Percentiles rank a stretch among this genome's conserved stretches.
Evolutionary conservation across 2,329 filamentous ascomycete genomes (phyloP).

Genomic region (Colletotrichum spaethianum): DNA sequence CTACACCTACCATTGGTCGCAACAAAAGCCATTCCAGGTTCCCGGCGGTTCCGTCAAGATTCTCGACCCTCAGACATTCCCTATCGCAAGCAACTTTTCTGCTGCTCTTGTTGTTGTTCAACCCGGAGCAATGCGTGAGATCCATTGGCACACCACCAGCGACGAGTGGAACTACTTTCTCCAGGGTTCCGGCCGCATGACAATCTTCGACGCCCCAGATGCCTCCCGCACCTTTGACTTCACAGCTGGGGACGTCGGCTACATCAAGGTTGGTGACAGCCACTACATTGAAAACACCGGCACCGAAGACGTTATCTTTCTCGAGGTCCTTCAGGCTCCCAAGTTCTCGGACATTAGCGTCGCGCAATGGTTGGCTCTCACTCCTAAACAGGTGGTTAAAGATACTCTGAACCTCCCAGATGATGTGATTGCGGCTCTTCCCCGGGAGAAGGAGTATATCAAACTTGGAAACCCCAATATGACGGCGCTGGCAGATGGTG

Average conservation of each 20-base stretch:
- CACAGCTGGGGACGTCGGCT: slow-evolving; percentile 71
- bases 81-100: slow-evolving; percentile 68
- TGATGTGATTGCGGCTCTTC: slow-evolving; percentile 52
- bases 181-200: slow-evolving; percentile 68
- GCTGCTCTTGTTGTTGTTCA: slow-evolving; percentile 70
- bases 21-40: slow-evolving; percentile 64
- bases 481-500: slow-evolving; percentile 46
- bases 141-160: slow-evolving; percentile 74
- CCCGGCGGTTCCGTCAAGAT: slow-evolving; percentile 73
- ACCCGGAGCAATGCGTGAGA: slow-evolving; percentile 75
- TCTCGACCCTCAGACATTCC: slow-evolving; percentile 70
- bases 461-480: slow-evolving; percentile 57
- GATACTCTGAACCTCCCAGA: slow-evolving; percentile 65
- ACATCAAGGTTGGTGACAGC: slow-evolving; percentile 67
- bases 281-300: slow-evolving; percentile 76
- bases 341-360: slow-evolving; percentile 69
- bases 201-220: slow-evolving; percentile 66
- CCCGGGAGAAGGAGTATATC: slow-evolving; percentile 59
- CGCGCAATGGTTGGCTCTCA: slow-evolving; percentile 71
- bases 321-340: slow-evolving; percentile 70
- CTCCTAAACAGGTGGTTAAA: slow-evolving; percentile 69
- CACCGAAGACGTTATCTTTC: slow-evolving; percentile 68
- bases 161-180: slow-evolving; percentile 76
- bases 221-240: slow-evolving; percentile 71
- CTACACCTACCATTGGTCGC: slow-evolving; percentile 67